Conservation (phyloP, 345 rosid genomes). For the Syzygium aqueum region DNA sequence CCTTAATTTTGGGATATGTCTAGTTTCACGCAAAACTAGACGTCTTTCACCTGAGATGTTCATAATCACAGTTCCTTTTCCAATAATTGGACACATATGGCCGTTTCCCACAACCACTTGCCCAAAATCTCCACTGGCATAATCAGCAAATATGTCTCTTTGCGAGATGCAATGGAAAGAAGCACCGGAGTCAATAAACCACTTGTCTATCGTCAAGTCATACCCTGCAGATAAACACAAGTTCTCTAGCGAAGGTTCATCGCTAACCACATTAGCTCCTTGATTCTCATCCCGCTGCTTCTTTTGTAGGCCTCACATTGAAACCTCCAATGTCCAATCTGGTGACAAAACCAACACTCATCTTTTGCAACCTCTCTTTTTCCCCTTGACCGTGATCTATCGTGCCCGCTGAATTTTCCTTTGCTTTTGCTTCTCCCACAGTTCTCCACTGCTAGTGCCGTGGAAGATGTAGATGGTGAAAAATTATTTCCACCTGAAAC, state of each 20-base stretch:
- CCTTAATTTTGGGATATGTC: background rate
- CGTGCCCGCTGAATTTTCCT: fast-evolving
- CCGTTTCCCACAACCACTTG: fast-evolving
- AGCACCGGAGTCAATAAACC: fast-evolving
- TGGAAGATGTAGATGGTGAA: background rate
- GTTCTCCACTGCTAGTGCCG: background rate
- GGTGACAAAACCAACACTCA: too few species aligned
- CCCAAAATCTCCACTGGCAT: background rate
- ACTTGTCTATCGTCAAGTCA: background rate
- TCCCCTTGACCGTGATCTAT: background rate
- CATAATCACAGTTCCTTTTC: fast-evolving
- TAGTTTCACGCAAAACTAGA: background rate
- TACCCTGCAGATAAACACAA: background rate
- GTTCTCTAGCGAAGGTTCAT: background rate
- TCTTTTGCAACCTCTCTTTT: too few species aligned
- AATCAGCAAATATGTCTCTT: background rate
- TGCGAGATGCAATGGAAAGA: background rate
- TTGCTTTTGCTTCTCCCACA: background rate
- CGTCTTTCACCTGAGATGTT: fast-evolving
- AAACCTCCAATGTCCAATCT: fast-evolving
- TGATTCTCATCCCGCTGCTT: background rate
- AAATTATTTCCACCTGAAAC: background rate
- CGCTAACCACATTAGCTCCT: background rate
- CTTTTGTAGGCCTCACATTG: background rate
- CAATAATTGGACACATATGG: background rate